Evolutionary conservation across 2,329 filamentous ascomycete genomes (phyloP).

Genomic region (Rugonectria rugulosa): DNA sequence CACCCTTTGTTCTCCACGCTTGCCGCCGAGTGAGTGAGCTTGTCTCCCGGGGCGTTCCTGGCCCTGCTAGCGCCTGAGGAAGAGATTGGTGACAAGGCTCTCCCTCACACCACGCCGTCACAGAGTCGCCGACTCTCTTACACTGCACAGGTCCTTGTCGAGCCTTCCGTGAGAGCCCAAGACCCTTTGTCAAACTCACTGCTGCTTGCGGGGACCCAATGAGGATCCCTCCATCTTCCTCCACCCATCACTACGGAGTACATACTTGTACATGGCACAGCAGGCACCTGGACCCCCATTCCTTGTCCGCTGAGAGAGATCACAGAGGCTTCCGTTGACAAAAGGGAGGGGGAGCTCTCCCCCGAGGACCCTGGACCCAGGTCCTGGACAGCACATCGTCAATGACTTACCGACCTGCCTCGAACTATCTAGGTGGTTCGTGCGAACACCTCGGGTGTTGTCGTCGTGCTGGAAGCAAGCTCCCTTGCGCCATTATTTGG

Average conservation of each 20-base stretch:
- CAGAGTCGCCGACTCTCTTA: constrained; percentile 19
- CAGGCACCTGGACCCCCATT: constrained; percentile 1
- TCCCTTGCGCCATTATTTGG: constrained; percentile 33
- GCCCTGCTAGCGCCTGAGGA: constrained; percentile 21
- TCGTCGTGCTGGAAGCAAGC: constrained; percentile 28
- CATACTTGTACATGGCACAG: constrained; percentile 3
- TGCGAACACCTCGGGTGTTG: constrained; percentile 36
- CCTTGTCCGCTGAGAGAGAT: constrained; percentile 17
- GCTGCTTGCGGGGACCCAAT: constrained; percentile 13
- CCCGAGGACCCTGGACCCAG: constrained; percentile 21
- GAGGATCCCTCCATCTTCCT: not conserved
- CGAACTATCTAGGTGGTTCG: constrained; percentile 39
- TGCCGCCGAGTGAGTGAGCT: constrained; percentile 30
- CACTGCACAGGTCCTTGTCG: constrained; percentile 11
- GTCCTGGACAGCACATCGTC: constrained; percentile 26
- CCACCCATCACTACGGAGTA: constrained; percentile 4
- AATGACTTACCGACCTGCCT: constrained; percentile 35
- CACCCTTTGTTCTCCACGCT: constrained; percentile 33
- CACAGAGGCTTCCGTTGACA: constrained; percentile 23
- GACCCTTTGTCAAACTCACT: not conserved
- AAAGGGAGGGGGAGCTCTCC: not conserved
- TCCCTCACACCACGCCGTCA: constrained; percentile 27
- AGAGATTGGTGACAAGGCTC: constrained; percentile 28
- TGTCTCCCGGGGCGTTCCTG: constrained; percentile 32
- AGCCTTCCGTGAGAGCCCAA: not conserved